Conservation (phyloP, 225 moss, liverwort and hornwort genomes). For the Thuidium tamariscinum region DNA sequence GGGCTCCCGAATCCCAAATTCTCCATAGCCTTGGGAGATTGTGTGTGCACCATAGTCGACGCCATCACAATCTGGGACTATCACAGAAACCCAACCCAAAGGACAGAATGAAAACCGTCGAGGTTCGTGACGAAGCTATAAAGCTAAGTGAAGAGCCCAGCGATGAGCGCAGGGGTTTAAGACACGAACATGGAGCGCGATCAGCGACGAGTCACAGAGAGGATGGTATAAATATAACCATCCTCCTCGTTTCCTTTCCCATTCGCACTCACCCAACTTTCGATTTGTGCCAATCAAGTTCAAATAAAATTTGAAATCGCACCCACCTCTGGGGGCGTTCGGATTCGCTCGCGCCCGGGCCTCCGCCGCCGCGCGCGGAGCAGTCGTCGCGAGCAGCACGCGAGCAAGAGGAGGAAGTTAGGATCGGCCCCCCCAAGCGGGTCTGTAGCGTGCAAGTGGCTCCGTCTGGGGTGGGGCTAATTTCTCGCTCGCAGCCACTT, state of each 20-base stretch:
- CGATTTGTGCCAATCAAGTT: not conserved
- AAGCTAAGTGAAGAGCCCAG: not conserved
- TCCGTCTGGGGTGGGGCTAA: not conserved
- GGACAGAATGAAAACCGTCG: not conserved
- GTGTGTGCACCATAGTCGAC: constrained; percentile 16
- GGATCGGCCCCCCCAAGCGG: not conserved
- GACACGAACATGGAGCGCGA: not conserved
- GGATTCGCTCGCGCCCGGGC: not conserved
- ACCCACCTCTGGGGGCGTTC: not conserved
- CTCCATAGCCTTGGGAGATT: constrained; percentile 16
- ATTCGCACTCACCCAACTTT: not conserved
- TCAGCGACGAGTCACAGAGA: not conserved
- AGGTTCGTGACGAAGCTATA: not conserved
- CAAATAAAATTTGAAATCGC: not conserved
- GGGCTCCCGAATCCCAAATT: constrained; percentile 14
- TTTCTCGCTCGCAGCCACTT: constrained; percentile 18
- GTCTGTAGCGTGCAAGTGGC: not conserved
- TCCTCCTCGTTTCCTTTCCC: not conserved
- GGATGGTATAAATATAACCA: not conserved
- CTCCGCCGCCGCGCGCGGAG: not conserved
- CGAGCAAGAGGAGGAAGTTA: no score
- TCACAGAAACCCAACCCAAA: no score
- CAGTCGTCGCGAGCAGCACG: not conserved
- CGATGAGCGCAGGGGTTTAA: not conserved
- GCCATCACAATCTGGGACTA: not conserved